Conservation (phyloP, 257 asterid species). For the Solanum lignicaule region DNA sequence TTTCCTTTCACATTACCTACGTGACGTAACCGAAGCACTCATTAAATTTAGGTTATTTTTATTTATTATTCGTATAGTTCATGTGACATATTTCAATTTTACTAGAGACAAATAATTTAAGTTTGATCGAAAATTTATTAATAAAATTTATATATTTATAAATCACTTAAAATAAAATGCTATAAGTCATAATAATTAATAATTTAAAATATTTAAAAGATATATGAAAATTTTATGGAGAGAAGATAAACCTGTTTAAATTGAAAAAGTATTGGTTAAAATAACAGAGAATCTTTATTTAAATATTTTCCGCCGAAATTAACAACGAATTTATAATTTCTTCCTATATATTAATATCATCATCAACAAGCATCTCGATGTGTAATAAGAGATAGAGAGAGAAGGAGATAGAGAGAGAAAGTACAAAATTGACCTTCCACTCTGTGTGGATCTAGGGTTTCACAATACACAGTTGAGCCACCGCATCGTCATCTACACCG, state of each 20-base stretch:
- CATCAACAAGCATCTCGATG: not conserved
- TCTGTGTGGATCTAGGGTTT: slow-evolving; percentile 63
- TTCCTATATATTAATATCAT: not conserved
- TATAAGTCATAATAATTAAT: no score
- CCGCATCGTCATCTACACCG: slow-evolving; percentile 14
- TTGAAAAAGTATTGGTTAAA: no score
- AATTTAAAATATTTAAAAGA: no score
- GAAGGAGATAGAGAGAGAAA: not conserved
- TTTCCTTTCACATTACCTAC: not conserved
- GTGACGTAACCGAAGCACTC: not conserved
- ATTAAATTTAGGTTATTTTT: not conserved
- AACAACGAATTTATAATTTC: not conserved
- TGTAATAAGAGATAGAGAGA: not conserved
- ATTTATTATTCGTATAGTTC: no score
- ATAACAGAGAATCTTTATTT: not conserved
- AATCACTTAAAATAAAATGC: no score
- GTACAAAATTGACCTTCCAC: slow-evolving; percentile 10
- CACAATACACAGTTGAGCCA: not conserved
- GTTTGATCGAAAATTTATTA: no score
- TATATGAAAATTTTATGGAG: no score
- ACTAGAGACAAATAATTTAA: no score
- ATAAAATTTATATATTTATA: no score
- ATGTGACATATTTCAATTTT: no score
- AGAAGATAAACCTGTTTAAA: no score
- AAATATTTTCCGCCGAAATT: not conserved